phyloP scores from a whole-genome alignment of 371 early-diverging fungal species.

The Syncephalis plumigaleata region DNA sequence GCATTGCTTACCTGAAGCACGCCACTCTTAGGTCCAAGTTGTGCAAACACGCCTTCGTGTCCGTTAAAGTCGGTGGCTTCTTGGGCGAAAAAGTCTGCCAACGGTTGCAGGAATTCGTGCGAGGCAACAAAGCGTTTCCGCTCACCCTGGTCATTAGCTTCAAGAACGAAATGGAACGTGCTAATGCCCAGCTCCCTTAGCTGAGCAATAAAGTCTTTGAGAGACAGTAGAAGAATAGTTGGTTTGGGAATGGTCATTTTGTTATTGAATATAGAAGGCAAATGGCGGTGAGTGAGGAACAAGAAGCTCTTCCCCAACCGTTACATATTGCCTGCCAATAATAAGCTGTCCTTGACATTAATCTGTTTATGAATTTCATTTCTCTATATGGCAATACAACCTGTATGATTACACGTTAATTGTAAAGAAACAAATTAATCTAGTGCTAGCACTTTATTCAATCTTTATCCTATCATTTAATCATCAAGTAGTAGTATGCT shows the following conservation, averaged over 20 bases:
- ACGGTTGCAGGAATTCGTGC: constrained; percentile 9
- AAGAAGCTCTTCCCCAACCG: no score
- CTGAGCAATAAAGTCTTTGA: constrained; percentile 6
- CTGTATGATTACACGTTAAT: no score
- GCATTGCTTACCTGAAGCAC: constrained; percentile 8
- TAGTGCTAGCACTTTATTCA: no score
- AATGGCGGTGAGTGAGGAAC: no score
- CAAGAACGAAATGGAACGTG: constrained; percentile 10
- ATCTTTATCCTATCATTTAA: no score
- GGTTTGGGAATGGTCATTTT: constrained; percentile 1
- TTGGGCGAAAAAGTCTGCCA: constrained; percentile 13
- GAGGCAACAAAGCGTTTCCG: background rate
- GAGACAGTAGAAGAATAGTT: constrained; percentile 2
- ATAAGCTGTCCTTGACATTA: no score
- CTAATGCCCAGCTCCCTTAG: constrained; percentile 6
- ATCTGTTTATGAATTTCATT: no score
- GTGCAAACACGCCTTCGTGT: constrained; percentile 18
- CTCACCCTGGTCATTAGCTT: background rate
- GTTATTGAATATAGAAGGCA: no score
- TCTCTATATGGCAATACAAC: no score
- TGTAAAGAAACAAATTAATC: no score
- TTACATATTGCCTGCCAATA: no score
- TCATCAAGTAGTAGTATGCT: no score
- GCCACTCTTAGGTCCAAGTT: constrained; percentile 11
- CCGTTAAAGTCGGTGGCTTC: constrained; percentile 14